Conservation (phyloP, 1,139 yeast genomes). For the Wickerhamomyces sp. region DNA sequence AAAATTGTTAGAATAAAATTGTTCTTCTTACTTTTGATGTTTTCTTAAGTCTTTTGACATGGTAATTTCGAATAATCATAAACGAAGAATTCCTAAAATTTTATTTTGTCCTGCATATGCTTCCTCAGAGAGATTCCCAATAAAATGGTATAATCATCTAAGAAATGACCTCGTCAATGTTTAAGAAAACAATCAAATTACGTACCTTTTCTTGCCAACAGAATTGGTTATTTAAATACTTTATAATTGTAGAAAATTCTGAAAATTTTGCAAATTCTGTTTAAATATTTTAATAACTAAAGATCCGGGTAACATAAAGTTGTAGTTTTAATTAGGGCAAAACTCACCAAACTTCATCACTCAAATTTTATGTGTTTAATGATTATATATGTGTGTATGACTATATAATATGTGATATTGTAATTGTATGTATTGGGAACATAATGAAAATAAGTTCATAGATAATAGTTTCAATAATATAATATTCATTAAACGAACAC, state of each 20-base stretch:
- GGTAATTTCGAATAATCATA: slow-evolving; percentile 40
- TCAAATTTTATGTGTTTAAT: too few relatives aligned
- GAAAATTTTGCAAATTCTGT: not conserved
- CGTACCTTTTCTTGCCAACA: slow-evolving; percentile 1
- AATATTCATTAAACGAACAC: too few relatives aligned
- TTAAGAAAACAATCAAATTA: not conserved
- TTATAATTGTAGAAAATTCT: not conserved
- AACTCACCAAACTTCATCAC: too few relatives aligned
- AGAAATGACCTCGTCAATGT: not conserved
- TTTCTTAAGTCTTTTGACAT: too few relatives aligned
- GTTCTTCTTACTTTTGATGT: too few relatives aligned
- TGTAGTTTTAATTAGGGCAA: not conserved
- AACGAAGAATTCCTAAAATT: slow-evolving; percentile 62
- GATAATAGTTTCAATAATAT: not conserved
- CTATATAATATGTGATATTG: too few relatives aligned
- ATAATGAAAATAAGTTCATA: too few relatives aligned
- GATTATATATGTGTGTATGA: too few relatives aligned
- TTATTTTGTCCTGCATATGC: slow-evolving; percentile 60
- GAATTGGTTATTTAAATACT: too few relatives aligned
- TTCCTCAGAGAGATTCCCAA: slow-evolving; percentile 45
- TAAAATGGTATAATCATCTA: slow-evolving; percentile 31
- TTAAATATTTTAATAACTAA: too few relatives aligned
- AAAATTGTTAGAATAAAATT: slow-evolving; percentile 3
- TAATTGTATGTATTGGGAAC: too few relatives aligned
- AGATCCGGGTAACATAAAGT: not conserved